Base-by-base conservation (phyloP, 768 basidiomycete genomes). In the Psilocybe subaeruginosa region DNA sequence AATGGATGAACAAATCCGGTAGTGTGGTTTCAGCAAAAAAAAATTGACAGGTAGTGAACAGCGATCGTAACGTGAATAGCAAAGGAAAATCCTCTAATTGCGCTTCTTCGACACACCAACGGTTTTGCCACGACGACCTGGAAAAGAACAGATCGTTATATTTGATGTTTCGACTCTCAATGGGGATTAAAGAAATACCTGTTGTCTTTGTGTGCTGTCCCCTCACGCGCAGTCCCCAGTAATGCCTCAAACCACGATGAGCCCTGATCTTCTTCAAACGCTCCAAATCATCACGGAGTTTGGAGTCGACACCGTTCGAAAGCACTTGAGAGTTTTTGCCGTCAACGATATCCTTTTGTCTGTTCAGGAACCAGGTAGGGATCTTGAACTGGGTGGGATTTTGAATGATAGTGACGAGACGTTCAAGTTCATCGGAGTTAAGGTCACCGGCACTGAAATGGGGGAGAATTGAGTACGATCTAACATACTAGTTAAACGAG, bases 141-240 rank as follows among this genome's bases (percentile, higher is more conserved):
- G 17, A 17, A 49, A 37, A 12, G 52, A 27, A 30, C 31, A 54
- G 3, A 45, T 6, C 46, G 37, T 69, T 57, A 65, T 60, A 59
- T 33, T 39, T 19, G 23, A 8, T 12, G 14, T 11, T 5, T 19
- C 17, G 23, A 23, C 23, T 23, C 23, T 23, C 51, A 4, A 45
- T 8, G 11, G 61, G 30, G 9, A 9, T 8, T 23, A 49, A n/a
- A 30, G 46, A 76, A 87, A 61, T 69, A 89, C 95, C 95, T 56
- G 97, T 99, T 56, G 97, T 99, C 85, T 99, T 99, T 68, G 97
- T 99, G 86, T 99, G 97, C 74, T 99, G 97, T 70, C 97, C 97
- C 69, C 97, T 84, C 58, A 99, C 97, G 72, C 97, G 90, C 65
- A 97, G 82, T 68, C 96, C 96, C 91, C 94, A 93, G 85, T 83